phyloP scores from a whole-genome alignment of 768 basidiomycete species.

The Tricholomella constricta region DNA sequence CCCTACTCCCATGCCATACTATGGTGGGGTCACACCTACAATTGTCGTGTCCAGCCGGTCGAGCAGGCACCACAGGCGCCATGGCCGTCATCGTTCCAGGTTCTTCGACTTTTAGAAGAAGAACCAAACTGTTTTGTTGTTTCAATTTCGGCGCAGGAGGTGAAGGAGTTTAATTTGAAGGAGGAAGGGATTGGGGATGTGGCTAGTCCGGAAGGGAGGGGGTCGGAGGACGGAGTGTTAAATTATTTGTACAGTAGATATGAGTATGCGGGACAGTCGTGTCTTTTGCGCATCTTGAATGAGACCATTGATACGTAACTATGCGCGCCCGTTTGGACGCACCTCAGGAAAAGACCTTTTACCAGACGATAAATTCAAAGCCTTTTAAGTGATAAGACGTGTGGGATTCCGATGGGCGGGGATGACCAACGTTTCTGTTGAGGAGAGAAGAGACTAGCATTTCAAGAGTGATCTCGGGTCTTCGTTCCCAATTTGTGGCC shows the following conservation, averaged over 20 bases:
- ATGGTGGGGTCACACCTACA: conserved; percentile 12
- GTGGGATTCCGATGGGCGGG: no score
- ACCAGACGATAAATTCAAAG: no score
- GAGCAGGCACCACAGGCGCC: conserved; percentile 9
- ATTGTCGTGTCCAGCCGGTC: conserved; percentile 14
- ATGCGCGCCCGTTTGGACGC: no score
- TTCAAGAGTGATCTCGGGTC: no score
- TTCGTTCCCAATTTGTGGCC: no score
- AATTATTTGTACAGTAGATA: conserved; percentile 16
- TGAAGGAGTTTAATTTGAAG: conserved; percentile 1
- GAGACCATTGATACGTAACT: conserved; percentile 17
- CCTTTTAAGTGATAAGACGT: no score
- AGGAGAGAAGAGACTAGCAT: no score
- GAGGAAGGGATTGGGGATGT: neutral
- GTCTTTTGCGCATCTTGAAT: conserved; percentile 21
- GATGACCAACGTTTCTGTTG: no score
- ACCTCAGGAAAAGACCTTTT: no score
- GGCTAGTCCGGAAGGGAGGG: conserved; percentile 3
- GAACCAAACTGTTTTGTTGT: neutral
- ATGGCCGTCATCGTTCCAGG: conserved; percentile 12
- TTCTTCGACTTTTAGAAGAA: conserved; percentile 18
- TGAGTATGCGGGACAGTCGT: conserved; percentile 13
- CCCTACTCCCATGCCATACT: conserved; percentile 13
- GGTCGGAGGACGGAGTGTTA: conserved; percentile 9
- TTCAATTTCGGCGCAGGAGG: neutral